phyloP scores from a whole-genome alignment of 148 eudicot species.

The Camellia granthamiana region DNA sequence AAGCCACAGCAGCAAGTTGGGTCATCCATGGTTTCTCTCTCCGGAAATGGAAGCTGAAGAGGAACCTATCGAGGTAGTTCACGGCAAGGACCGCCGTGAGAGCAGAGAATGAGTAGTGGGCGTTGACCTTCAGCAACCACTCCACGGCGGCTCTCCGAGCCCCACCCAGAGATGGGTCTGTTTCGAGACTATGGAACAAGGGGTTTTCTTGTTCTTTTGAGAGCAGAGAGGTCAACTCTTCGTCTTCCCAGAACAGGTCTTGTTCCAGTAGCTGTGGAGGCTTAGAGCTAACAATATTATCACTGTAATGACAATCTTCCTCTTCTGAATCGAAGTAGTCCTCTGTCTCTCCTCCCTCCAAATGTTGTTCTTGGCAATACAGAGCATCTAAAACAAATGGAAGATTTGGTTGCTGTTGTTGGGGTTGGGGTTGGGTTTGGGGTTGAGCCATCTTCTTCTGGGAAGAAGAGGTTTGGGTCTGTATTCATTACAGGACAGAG shows the following conservation, averaged over 20 bases:
- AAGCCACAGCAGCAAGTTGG: slow-evolving; percentile 56
- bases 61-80: slow-evolving; percentile 52
- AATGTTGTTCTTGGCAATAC: slow-evolving; percentile 42
- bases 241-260: slow-evolving; percentile 53
- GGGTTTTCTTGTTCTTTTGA: slow-evolving; percentile 8
- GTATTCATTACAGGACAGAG: slow-evolving; percentile 22
- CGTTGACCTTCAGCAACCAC: slow-evolving; percentile 33
- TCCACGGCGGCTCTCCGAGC: slow-evolving; percentile 28
- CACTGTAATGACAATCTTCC: slow-evolving; percentile 12
- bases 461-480: slow-evolving; percentile 21
- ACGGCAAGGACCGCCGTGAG: slow-evolving; percentile 45
- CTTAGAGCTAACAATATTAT: not conserved
- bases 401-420: slow-evolving; percentile 11
- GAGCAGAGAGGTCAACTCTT: slow-evolving; percentile 42
- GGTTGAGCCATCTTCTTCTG: slow-evolving; percentile 33
- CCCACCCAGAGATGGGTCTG: slow-evolving; percentile 8
- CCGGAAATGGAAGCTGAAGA: slow-evolving; percentile 33
- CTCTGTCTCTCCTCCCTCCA: slow-evolving; percentile 16
- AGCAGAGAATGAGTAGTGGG: slow-evolving; percentile 33
- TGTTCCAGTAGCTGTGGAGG: slow-evolving; percentile 23
- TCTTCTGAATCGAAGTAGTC: not conserved
- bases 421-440: not conserved
- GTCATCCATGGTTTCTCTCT: slow-evolving; percentile 53
- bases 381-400: slow-evolving; percentile 31
- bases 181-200: not conserved